These are phyloP conservation scores for Tetrahymena malaccensis DNA, from an alignment of 73 alveolate genomes.

Conservation along the genomic window DNA sequence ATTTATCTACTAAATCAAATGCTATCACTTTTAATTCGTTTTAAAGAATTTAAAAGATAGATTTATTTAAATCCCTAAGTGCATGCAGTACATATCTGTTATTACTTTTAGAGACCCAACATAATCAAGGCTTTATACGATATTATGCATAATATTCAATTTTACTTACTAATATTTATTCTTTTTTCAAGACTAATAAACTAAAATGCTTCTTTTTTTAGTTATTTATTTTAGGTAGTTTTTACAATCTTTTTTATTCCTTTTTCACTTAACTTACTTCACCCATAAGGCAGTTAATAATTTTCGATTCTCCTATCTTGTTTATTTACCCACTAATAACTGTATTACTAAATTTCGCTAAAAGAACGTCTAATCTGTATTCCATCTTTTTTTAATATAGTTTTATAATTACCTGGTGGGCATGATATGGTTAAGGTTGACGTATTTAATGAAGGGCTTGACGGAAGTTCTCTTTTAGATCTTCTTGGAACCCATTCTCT, in stretches of 20 bases:
- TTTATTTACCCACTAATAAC: not conserved
- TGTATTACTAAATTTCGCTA: not conserved
- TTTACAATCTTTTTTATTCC: not conserved
- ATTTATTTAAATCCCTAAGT: not conserved
- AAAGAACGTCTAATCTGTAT: constrained; percentile 17
- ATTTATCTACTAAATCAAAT: not conserved
- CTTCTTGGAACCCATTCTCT: constrained; percentile 77
- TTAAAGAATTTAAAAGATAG: not conserved
- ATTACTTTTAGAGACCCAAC: not conserved
- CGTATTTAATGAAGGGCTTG: constrained; percentile 72
- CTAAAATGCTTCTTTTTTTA: not conserved
- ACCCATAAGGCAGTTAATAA: not conserved
- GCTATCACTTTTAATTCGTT: not conserved
- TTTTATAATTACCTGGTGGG: constrained; percentile 64
- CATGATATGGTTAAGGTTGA: constrained; percentile 78
- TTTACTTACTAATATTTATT: not conserved
- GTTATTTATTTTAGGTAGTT: not conserved
- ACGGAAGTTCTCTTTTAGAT: constrained; percentile 72
- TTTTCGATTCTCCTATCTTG: not conserved
- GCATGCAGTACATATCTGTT: no score
- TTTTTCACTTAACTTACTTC: not conserved
- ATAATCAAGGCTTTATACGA: not conserved
- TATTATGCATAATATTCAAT: no score
- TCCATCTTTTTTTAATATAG: not conserved
- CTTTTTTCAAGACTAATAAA: not conserved